A percentile compares a stretch with the other conserved stretches of the same genome.
Evolutionary conservation across 2,329 filamentous ascomycete species (phyloP).

Genomic region (Colletotrichum lindemuthianum): DNA sequence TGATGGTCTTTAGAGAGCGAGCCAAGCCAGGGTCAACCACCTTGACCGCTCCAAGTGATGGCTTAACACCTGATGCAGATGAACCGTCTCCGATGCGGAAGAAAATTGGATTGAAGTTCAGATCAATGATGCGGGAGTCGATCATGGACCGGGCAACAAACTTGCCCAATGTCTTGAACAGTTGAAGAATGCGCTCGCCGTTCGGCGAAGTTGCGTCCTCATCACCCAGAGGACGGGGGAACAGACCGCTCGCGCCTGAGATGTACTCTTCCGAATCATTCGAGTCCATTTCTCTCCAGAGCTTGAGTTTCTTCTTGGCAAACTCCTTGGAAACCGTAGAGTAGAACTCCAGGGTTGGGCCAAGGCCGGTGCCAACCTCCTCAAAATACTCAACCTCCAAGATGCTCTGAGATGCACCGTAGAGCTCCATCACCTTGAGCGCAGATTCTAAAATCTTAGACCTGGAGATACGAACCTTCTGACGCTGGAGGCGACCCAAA

Average conservation of each 20-base stretch:
- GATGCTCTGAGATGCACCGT: constrained; percentile 95
- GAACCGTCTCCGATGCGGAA: constrained; percentile 88
- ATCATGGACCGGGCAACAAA: constrained; percentile 99
- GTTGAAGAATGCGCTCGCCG: constrained; percentile 85
- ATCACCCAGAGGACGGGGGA: constrained; percentile 89
- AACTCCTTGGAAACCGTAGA: constrained; percentile 97
- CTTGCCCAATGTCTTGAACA: constrained; percentile 95
- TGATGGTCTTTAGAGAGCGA: constrained; percentile 85
- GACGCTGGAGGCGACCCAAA: constrained; percentile 88
- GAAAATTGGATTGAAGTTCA: constrained; percentile 97
- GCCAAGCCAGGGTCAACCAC: constrained; percentile 88
- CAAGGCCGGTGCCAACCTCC: constrained; percentile 95
- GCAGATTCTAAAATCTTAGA: constrained; percentile 96
- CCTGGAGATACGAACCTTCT: constrained; percentile 97
- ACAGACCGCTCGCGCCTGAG: constrained; percentile 84
- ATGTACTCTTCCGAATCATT: constrained; percentile 81
- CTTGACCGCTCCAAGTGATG: constrained; percentile 89
- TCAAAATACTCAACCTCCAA: constrained; percentile 99
- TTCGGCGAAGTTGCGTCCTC: constrained; percentile 78
- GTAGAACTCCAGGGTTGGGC: constrained; percentile 97
- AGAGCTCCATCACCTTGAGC: constrained; percentile 98
- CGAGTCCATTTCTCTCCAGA: constrained; percentile 93
- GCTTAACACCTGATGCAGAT: constrained; percentile 69
- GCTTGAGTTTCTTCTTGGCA: constrained; percentile 94
- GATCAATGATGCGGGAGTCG: constrained; percentile 95